Evolutionary conservation across 2,329 filamentous ascomycete species (phyloP).

Genomic region (Blastomyces emzantsi): DNA sequence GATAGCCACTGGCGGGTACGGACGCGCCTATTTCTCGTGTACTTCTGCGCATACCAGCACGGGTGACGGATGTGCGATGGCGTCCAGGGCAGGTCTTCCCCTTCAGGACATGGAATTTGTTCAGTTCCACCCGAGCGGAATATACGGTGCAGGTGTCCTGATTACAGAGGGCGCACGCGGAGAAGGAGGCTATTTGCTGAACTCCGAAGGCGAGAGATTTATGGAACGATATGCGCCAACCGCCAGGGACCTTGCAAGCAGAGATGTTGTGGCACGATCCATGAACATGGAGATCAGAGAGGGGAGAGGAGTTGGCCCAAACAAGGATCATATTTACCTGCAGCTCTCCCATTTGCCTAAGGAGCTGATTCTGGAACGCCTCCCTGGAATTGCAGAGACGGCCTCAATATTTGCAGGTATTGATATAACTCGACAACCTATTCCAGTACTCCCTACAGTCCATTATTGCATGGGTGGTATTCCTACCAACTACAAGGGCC

Average conservation of each 20-base stretch:
- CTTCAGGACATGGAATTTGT: conserved; percentile 94
- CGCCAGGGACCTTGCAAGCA: conserved; percentile 81
- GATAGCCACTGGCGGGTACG: conserved; percentile 80
- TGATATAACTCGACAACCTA: conserved; percentile 80
- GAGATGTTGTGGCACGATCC: conserved; percentile 80
- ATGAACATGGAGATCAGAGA: conserved; percentile 93
- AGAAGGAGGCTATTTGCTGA: conserved; percentile 84
- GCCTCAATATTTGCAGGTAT: conserved; percentile 85
- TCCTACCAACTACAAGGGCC: conserved; percentile 81
- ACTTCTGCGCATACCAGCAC: conserved; percentile 88
- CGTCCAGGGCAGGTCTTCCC: conserved; percentile 77
- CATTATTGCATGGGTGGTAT: conserved; percentile 98
- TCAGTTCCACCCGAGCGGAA: conserved; percentile 89
- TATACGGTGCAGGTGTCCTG: conserved; percentile 84
- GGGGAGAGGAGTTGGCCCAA: conserved; percentile 76
- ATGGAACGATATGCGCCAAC: conserved; percentile 92
- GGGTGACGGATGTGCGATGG: conserved; percentile 91
- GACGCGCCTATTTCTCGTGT: conserved; percentile 85
- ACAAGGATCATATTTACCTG: conserved; percentile 89
- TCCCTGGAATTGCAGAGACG: conserved; percentile 88
- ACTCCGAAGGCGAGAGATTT: conserved; percentile 85
- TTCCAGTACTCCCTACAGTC: conserved; percentile 78
- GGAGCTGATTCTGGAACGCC: conserved; percentile 76
- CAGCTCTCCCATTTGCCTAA: conserved; percentile 80
- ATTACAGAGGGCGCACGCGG: conserved; percentile 88